Base-by-base conservation (phyloP, 306 rosid species). In the Cucumis hystrix region DNA sequence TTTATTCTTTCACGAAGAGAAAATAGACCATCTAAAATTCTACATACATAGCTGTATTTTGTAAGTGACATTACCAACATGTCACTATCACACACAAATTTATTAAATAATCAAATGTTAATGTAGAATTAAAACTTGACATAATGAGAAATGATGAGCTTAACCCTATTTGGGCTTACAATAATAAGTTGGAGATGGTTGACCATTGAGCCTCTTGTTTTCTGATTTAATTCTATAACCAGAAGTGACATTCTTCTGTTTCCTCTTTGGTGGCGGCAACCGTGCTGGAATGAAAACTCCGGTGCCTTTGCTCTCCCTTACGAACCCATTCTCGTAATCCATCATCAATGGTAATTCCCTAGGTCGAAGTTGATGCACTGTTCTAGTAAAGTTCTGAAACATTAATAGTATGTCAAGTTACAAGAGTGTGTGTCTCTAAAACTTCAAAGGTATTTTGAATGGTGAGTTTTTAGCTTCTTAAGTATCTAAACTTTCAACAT, bases 241-340 rank as follows among this genome's bases (percentile, higher is more conserved):
- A 6, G 10, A 6, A 33, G 5, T 33, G 37, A 0, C 39, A 6
- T 45, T 49, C 6, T 3, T 45, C 9, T 45, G 75, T 20, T 45
- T 69, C 75, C 21, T 45, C 39, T 9, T 45, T 1, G 21, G 20
- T 13, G 14, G 35, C 3, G 74, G 74, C 10, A 39, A 41, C n/a
- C 13, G 37, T 0, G 39, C 3, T 20, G 58, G 75, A 15, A 69
- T 69, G 58, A 45, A 69, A 43, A 69, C 75, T 69, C 75, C 75
- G 10, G 58, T 69, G 13, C 75, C 75, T 45, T 69, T 69, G 58
- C 75, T 69, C 39, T 69, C 75, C 75, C 75, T 45, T 6, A 7
- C 4, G 1, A 69, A 69, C 0, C 4, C 7, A 1, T 69, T n/a
- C 39, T 69, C 20, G 37, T 69, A 47, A 69, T 21, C 75, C 39